Evolutionary conservation across 108 stramenopile genomes (phyloP).

Genomic region (Nannochloropsis oceanica): DNA sequence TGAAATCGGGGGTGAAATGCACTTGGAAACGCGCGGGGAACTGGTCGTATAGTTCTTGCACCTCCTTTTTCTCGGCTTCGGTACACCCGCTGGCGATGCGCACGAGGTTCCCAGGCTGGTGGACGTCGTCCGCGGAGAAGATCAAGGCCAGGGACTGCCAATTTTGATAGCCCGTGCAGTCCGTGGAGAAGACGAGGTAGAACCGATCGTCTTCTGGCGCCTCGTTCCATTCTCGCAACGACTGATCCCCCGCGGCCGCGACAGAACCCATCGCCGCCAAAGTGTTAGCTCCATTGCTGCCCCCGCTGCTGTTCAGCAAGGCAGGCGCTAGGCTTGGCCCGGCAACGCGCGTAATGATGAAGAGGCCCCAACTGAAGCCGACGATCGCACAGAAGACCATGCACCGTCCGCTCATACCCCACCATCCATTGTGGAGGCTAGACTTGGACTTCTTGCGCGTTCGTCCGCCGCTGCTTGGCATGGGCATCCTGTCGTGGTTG

Average conservation of each 20-base stretch:
- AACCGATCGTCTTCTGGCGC: slow-evolving; percentile 5
- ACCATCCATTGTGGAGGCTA: background rate
- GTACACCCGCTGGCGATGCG: slow-evolving; percentile 35
- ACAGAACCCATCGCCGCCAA: background rate
- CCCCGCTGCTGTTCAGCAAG: background rate
- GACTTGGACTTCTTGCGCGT: background rate
- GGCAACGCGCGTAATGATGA: background rate
- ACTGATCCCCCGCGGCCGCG: background rate
- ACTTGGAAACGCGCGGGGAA: slow-evolving; percentile 24
- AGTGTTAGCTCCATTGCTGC: background rate
- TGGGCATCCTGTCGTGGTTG: background rate
- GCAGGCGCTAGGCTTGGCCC: background rate
- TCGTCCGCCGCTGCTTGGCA: background rate
- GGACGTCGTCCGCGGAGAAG: slow-evolving; percentile 12
- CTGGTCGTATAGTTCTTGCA: slow-evolving; percentile 12
- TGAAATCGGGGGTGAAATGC: slow-evolving; percentile 43
- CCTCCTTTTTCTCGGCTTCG: background rate
- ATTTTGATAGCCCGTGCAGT: slow-evolving; percentile 40
- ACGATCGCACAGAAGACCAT: background rate
- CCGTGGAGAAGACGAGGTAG: slow-evolving; percentile 39
- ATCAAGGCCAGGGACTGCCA: slow-evolving; percentile 38
- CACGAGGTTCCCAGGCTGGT: slow-evolving; percentile 10
- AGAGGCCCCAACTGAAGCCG: background rate
- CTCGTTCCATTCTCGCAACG: background rate
- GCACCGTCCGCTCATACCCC: background rate